A percentile compares a stretch with the other conserved stretches of the same genome.
phyloP scores from a whole-genome alignment of 331 rosid genomes.

The Quercus tomentella region DNA sequence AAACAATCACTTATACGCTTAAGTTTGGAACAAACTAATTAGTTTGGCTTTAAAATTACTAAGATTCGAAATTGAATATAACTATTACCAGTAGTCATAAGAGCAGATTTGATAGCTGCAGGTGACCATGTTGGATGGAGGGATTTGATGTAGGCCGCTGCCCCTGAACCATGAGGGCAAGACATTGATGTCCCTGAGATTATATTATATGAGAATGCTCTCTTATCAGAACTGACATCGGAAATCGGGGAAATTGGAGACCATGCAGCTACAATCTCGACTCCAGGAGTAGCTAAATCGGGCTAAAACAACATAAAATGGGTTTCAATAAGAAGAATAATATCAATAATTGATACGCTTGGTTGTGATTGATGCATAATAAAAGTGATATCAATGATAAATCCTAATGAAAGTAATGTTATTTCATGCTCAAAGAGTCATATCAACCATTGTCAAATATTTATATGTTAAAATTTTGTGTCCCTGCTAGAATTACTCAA shows the following conservation, averaged over 20 bases:
- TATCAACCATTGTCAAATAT: too few species aligned
- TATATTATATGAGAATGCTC: not conserved
- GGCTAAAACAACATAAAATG: constrained; percentile 21
- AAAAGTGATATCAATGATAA: too few species aligned
- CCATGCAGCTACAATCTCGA: constrained; percentile 43
- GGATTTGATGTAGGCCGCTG: constrained; percentile 21
- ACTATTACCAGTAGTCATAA: constrained; percentile 22
- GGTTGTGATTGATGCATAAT: too few species aligned
- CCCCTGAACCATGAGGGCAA: constrained; percentile 15
- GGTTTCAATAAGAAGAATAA: not conserved
- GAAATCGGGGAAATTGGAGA: constrained; percentile 22
- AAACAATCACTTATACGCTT: too few species aligned
- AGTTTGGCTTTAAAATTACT: too few species aligned
- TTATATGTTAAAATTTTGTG: too few species aligned
- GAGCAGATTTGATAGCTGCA: constrained; percentile 16
- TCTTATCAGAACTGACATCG: constrained; percentile 8
- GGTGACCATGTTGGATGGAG: constrained; percentile 23
- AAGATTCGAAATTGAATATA: not conserved
- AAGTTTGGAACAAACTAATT: too few species aligned
- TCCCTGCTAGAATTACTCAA: too few species aligned
- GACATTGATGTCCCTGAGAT: constrained; percentile 19
- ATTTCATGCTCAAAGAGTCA: too few species aligned
- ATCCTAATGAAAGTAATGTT: too few species aligned
- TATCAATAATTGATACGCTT: too few species aligned
- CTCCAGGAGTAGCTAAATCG: constrained; percentile 41